These are phyloP conservation scores for Botryococcus braunii DNA, from an alignment of 163 green algal species.

Conservation along the genomic window DNA sequence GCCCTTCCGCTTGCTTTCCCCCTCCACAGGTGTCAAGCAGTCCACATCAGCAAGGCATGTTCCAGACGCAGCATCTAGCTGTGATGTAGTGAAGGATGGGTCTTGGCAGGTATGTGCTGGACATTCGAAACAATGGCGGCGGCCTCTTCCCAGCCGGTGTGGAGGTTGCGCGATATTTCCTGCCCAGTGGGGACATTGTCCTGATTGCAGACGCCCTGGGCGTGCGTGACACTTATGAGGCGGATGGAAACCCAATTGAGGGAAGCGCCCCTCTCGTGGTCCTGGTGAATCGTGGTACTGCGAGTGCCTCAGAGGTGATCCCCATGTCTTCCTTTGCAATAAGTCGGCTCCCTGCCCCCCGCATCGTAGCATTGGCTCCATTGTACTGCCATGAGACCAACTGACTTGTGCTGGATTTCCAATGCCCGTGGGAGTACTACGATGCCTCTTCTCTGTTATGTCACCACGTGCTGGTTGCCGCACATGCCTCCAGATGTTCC, in stretches of 20 bases:
- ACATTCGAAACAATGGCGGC: conserved; percentile 93
- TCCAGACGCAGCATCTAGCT: no score
- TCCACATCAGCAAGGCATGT: background rate
- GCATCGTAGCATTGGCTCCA: no score
- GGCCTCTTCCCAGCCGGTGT: conserved; percentile 86
- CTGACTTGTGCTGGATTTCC: no score
- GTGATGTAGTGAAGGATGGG: no score
- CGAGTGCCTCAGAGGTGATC: conserved; percentile 78
- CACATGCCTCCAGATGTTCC: no score
- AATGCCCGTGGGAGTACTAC: no score
- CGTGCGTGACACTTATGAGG: conserved; percentile 80
- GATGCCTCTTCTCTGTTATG: no score
- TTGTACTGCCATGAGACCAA: no score
- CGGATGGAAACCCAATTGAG: conserved; percentile 40
- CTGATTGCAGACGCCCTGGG: conserved; percentile 83
- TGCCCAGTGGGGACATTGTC: conserved; percentile 75
- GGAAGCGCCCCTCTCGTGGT: conserved; percentile 60
- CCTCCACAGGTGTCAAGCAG: background rate
- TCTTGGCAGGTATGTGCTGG: conserved; percentile 73
- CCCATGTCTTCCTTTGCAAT: no score
- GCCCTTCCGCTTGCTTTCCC: background rate
- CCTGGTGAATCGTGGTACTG: conserved; percentile 91
- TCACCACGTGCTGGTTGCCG: no score
- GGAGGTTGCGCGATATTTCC: conserved; percentile 76
- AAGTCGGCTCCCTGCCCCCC: no score